Percentiles rank a stretch among this genome's conserved stretches.
phyloP scores from a whole-genome alignment of 176 grass and related monocot genomes.

The Oryza glumipatula region DNA sequence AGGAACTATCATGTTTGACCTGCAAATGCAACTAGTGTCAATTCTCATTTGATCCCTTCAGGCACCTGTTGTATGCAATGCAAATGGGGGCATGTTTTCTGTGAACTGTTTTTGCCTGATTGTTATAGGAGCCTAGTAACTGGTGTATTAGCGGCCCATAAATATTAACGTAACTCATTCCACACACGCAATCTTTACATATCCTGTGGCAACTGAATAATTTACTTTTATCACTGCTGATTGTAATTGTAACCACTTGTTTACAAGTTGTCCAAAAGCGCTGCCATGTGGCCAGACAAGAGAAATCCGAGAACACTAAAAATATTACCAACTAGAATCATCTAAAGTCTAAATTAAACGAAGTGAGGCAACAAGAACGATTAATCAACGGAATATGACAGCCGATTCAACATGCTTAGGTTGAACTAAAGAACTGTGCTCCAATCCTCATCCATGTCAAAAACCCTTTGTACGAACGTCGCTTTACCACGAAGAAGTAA shows the following conservation, averaged over 20 bases:
- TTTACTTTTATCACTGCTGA: not conserved
- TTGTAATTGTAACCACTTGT: not conserved
- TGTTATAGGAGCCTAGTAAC: not conserved
- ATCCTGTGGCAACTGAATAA: not conserved
- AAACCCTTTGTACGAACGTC: not conserved
- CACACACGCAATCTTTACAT: not conserved
- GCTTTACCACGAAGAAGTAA: not conserved
- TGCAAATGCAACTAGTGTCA: not conserved
- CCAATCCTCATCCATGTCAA: not conserved
- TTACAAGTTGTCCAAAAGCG: not conserved
- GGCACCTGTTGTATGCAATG: not conserved
- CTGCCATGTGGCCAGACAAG: not conserved
- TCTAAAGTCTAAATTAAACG: slow-evolving; percentile 12
- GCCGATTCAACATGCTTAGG: slow-evolving; percentile 10
- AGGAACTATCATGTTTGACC: slow-evolving; percentile 1
- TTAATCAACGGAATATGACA: slow-evolving; percentile 21
- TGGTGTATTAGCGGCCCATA: not conserved
- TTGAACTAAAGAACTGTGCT: slow-evolving; percentile 19
- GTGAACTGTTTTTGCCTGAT: not conserved
- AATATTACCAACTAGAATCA: not conserved
- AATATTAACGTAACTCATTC: not conserved
- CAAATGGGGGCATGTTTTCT: not conserved
- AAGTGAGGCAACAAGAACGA: not conserved
- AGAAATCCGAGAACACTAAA: not conserved
- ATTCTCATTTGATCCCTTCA: not conserved